Conservation (phyloP, 1,284 basidiomycete species). For the Naganishia albida region DNA sequence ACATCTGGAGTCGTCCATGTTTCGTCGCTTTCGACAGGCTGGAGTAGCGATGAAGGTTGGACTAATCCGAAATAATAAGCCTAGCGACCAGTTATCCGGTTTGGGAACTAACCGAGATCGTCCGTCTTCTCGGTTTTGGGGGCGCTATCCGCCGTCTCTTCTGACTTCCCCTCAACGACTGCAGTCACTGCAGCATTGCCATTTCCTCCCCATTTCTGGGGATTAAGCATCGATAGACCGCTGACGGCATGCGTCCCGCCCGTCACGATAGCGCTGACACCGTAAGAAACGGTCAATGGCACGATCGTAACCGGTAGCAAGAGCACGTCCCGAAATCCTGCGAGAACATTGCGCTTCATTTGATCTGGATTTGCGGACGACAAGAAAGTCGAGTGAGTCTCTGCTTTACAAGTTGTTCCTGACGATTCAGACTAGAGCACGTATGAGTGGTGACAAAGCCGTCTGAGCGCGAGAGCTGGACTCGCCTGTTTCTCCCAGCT, state of each 20-base stretch:
- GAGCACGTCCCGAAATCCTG: conserved; percentile 85
- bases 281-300: conserved; percentile 72
- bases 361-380: conserved; percentile 83
- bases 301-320: conserved; percentile 94
- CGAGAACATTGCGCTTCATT: conserved; percentile 87
- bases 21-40: conserved; percentile 12
- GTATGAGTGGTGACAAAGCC: not conserved
- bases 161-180: conserved; percentile 57
- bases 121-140: conserved; percentile 40
- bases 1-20: not conserved
- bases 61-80: not conserved
- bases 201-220: conserved; percentile 68
- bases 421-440: conserved; percentile 5
- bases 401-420: conserved; percentile 24
- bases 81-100: not conserved
- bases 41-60: conserved; percentile 5
- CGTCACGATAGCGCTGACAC: conserved; percentile 67
- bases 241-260: conserved; percentile 74
- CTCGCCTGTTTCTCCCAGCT: conserved; percentile 72
- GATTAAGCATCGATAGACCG: conserved; percentile 82
- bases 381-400: conserved; percentile 62
- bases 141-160: conserved; percentile 47
- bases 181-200: conserved; percentile 15
- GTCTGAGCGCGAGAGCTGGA: not conserved
- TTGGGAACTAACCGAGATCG: conserved; percentile 1